These are phyloP conservation scores for Ceratobasidium sp. DNA, from an alignment of 1,284 basidiomycete genomes.

Conservation along the genomic window DNA sequence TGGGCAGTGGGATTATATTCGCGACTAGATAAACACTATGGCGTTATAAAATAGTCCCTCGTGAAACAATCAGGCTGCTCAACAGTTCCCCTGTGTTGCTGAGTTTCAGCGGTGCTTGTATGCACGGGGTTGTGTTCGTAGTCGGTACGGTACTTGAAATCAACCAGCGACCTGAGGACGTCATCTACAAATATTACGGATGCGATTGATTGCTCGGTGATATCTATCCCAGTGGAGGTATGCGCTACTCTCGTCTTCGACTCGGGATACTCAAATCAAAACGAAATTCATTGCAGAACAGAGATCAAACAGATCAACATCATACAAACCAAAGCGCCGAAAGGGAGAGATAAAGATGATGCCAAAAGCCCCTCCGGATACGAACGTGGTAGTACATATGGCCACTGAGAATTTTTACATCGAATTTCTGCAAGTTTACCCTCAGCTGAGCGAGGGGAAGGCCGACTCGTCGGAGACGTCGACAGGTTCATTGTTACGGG, in stretches of 20 bases:
- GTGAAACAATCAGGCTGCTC: background rate
- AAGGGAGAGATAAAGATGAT: constrained; percentile 40
- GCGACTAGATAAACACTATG: constrained; percentile 42
- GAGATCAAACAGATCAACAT: constrained; percentile 23
- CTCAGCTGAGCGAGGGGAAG: constrained; percentile 47
- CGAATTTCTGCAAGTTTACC: constrained; percentile 10
- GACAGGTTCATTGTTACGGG: background rate
- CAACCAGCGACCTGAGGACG: background rate
- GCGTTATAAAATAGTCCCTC: background rate
- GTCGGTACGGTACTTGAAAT: background rate
- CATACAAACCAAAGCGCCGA: constrained; percentile 39
- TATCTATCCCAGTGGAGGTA: background rate
- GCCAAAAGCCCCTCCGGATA: constrained; percentile 33
- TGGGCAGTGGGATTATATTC: constrained; percentile 88
- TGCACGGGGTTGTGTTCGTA: background rate
- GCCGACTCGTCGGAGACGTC: constrained; percentile 47
- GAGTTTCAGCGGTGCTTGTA: background rate
- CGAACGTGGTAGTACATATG: constrained; percentile 38
- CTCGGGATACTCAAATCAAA: background rate
- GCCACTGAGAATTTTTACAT: constrained; percentile 40
- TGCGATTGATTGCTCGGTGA: background rate
- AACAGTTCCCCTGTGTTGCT: background rate
- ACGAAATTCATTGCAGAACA: constrained; percentile 36
- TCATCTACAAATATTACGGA: background rate
- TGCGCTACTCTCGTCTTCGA: background rate